Base-by-base conservation (phyloP, 23 red algal species). In the Gracilariopsis chorda region DNA sequence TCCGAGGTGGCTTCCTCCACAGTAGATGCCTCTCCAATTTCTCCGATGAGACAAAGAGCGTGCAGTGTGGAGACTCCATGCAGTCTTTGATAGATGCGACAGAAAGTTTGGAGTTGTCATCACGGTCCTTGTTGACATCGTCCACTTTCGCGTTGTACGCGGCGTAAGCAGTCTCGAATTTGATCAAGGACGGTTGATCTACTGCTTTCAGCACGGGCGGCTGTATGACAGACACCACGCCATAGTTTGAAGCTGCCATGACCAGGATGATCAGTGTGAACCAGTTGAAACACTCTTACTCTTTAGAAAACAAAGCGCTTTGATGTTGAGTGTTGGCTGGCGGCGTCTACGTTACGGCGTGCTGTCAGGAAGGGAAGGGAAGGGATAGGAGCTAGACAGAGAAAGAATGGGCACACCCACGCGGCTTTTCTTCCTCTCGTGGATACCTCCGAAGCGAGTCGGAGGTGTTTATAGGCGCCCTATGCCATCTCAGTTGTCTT, bases 151-250 rank as follows among this genome's bases (percentile, higher is more conserved):
- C 20, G 0, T 23, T 19, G 28, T 80, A 57, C 25, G 46, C 43
- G 9, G 1, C 76, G 43, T 53, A 80, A 11, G 4, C 75, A 17
- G 51, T 57, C 57, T 69, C 81, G 48, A 86, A 51, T 37, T 86
- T 46, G 40, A 86, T 72, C 35, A 86, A 43, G 13, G 56, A 51
- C 21, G 81, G 60, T 32, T 86, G 67, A 37, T 73, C 67, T 17
- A 73, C 67, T 7, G 34, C 0, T 0, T 73, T 73, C 13, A 73
- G n/a, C 9, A 41, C 9, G 8, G 0, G 0, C 34, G 67, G 67
- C 32, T 73, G 67, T 17, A 51, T 0, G 11, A 73, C 67, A 41
- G 67, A 35, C 29, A 73, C 28, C n/a, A 35, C 16, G 8, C 1
- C 67, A 30, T 73, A 73, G 42, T 73, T 73, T 13, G 67, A 73